Evolutionary conservation across 2,329 filamentous ascomycete genomes (phyloP).

Genomic region (Scytalidium sp.): DNA sequence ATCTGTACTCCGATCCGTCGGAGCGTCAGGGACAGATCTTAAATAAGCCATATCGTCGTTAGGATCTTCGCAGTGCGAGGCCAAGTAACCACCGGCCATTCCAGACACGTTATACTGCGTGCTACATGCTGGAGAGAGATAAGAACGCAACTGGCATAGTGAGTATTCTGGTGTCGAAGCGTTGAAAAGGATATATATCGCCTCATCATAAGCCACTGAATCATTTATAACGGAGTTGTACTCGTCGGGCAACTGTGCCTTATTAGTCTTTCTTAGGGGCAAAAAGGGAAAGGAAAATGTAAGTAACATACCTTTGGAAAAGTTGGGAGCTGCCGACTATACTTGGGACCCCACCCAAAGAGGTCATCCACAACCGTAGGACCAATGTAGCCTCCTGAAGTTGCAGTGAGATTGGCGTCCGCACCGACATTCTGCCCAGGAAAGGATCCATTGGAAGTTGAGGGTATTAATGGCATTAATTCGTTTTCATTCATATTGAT

Average conservation of each 20-base stretch:
- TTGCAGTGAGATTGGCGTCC: slow-evolving; percentile 32
- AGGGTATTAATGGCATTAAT: slow-evolving; percentile 62
- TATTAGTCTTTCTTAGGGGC: slow-evolving; percentile 1
- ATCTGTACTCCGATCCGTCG: slow-evolving; percentile 36
- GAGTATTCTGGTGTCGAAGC: slow-evolving; percentile 49
- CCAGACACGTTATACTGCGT: slow-evolving; percentile 58
- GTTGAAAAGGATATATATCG: slow-evolving; percentile 66
- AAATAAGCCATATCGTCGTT: slow-evolving; percentile 54
- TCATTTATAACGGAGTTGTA: slow-evolving; percentile 67
- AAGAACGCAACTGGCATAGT: slow-evolving; percentile 65
- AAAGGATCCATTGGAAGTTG: slow-evolving; percentile 39
- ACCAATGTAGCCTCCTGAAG: slow-evolving; percentile 44
- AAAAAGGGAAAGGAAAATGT: not conserved
- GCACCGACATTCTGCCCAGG: slow-evolving; percentile 31
- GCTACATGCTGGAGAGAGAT: slow-evolving; percentile 62
- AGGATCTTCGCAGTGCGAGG: slow-evolving; percentile 57
- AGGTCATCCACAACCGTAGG: slow-evolving; percentile 64
- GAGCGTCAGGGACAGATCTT: slow-evolving; percentile 33
- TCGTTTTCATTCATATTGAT: slow-evolving; percentile 60
- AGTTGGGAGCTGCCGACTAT: slow-evolving; percentile 48
- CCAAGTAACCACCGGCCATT: slow-evolving; percentile 55
- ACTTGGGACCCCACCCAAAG: slow-evolving; percentile 61
- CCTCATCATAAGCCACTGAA: slow-evolving; percentile 42
- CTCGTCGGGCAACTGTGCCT: slow-evolving; percentile 46
- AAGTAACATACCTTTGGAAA: slow-evolving; percentile 41